Evolutionary conservation across 306 rosid species (phyloP).

Genomic region (Heteromeles arbutifolia): DNA sequence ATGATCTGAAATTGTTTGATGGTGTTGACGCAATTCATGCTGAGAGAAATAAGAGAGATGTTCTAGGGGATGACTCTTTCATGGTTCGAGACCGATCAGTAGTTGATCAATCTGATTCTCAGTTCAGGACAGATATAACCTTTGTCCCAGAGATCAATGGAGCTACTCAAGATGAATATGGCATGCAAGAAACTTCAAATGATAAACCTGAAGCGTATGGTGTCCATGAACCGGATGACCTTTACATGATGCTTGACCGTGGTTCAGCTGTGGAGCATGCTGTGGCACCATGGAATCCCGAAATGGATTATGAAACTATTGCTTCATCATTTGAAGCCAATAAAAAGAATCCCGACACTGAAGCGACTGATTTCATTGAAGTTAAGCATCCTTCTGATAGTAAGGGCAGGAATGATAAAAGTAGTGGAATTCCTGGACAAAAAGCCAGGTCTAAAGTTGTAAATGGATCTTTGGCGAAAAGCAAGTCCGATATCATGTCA

Average conservation of each 20-base stretch:
- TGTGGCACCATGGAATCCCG: slow-evolving; percentile 63
- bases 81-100: slow-evolving; percentile 64
- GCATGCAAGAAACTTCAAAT: slow-evolving; percentile 29
- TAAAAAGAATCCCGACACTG: slow-evolving; percentile 27
- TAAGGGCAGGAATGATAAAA: slow-evolving; percentile 26
- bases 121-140: slow-evolving; percentile 47
- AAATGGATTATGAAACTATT: slow-evolving; percentile 69
- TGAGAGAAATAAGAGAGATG: slow-evolving; percentile 50
- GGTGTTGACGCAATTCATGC: slow-evolving; percentile 30
- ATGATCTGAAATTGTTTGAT: slow-evolving; percentile 39
- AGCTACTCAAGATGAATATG: slow-evolving; percentile 40
- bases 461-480: slow-evolving; percentile 54
- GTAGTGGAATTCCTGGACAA: slow-evolving; percentile 32
- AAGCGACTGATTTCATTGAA: slow-evolving; percentile 19
- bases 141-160: slow-evolving; percentile 56
- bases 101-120: slow-evolving; percentile 50
- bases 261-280: slow-evolving; percentile 46
- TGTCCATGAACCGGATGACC: slow-evolving; percentile 78
- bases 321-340: slow-evolving; percentile 35
- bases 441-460: slow-evolving; percentile 52
- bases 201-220: slow-evolving; percentile 36
- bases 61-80: slow-evolving; percentile 74
- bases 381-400: slow-evolving; percentile 22
- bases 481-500: slow-evolving; percentile 43
- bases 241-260: slow-evolving; percentile 90